phyloP scores from a whole-genome alignment of 805 yeast species.

The Myxozyma kluyveri region DNA sequence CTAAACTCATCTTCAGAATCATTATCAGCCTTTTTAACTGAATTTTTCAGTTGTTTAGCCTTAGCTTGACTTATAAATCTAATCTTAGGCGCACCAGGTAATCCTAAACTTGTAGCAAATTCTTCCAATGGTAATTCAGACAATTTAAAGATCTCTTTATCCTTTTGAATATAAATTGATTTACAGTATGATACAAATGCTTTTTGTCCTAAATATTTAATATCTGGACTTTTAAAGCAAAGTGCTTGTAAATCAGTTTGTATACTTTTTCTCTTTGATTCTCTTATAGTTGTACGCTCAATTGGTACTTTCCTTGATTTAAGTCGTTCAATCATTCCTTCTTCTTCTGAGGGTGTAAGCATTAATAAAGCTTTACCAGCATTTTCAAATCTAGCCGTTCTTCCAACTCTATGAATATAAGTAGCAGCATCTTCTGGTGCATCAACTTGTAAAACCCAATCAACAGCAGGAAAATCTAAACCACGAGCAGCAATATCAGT shows the following conservation, averaged over 20 bases:
- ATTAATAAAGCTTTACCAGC: slow-evolving; percentile 77
- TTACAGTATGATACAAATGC: slow-evolving; percentile 90
- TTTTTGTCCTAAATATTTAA: slow-evolving; percentile 91
- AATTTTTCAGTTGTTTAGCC: slow-evolving; percentile 73
- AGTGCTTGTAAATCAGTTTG: slow-evolving; percentile 81
- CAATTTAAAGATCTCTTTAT: slow-evolving; percentile 78
- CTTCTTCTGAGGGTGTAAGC: slow-evolving; percentile 81
- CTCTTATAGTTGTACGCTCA: slow-evolving; percentile 69
- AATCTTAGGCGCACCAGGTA: slow-evolving; percentile 94
- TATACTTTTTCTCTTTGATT: slow-evolving; percentile 67
- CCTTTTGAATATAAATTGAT: slow-evolving; percentile 81
- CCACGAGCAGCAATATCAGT: slow-evolving; percentile 99
- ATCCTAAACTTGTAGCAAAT: slow-evolving; percentile 82
- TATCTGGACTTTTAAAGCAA: slow-evolving; percentile 85
- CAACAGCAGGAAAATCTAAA: slow-evolving; percentile 95
- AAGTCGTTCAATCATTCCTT: slow-evolving; percentile 65
- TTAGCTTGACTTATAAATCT: slow-evolving; percentile 58
- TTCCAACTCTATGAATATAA: slow-evolving; percentile 97
- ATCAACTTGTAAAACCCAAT: slow-evolving; percentile 98
- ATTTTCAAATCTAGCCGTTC: slow-evolving; percentile 95
- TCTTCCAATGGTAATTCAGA: slow-evolving; percentile 75
- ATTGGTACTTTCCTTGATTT: slow-evolving; percentile 64
- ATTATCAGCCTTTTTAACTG: slow-evolving; percentile 55
- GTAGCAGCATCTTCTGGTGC: slow-evolving; percentile 99
- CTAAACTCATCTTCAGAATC: slow-evolving; percentile 69